phyloP scores from a whole-genome alignment of 768 basidiomycete genomes.

The Trametes meyenii region DNA sequence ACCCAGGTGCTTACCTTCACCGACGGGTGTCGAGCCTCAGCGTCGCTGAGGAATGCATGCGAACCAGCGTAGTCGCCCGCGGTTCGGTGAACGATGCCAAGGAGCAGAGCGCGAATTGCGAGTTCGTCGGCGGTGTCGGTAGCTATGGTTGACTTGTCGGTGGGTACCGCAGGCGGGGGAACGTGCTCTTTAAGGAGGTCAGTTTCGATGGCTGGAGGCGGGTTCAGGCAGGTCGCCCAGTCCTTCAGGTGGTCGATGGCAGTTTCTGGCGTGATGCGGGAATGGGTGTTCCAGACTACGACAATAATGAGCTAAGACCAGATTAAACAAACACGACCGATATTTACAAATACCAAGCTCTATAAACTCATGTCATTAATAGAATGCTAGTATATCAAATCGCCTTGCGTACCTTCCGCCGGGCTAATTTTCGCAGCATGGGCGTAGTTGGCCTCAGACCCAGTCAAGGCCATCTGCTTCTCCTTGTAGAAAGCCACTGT shows the following conservation, averaged over 20 bases:
- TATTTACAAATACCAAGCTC: conserved; percentile 73
- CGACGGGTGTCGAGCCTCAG: conserved; percentile 43
- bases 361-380: conserved; percentile 27
- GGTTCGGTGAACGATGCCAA: conserved; percentile 69
- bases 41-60: conserved; percentile 55
- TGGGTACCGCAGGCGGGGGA: conserved; percentile 3
- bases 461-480: conserved; percentile 61
- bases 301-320: neutral
- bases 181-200: conserved; percentile 31
- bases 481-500: conserved; percentile 75
- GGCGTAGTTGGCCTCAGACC: conserved; percentile 52
- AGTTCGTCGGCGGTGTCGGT: conserved; percentile 69
- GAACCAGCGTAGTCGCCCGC: conserved; percentile 47
- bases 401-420: conserved; percentile 61
- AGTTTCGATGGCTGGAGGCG: conserved; percentile 41
- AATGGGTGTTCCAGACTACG: conserved; percentile 79
- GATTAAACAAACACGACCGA: neutral
- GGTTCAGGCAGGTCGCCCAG: conserved; percentile 49
- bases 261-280: conserved; percentile 54
- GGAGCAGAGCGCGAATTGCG: conserved; percentile 66
- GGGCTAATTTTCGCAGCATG: conserved; percentile 65
- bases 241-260: conserved; percentile 64
- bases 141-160: conserved; percentile 41
- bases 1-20: conserved; percentile 69
- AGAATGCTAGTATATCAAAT: neutral